phyloP scores from a whole-genome alignment of 2,329 filamentous ascomycete species.

The Microascus cirrosus region DNA sequence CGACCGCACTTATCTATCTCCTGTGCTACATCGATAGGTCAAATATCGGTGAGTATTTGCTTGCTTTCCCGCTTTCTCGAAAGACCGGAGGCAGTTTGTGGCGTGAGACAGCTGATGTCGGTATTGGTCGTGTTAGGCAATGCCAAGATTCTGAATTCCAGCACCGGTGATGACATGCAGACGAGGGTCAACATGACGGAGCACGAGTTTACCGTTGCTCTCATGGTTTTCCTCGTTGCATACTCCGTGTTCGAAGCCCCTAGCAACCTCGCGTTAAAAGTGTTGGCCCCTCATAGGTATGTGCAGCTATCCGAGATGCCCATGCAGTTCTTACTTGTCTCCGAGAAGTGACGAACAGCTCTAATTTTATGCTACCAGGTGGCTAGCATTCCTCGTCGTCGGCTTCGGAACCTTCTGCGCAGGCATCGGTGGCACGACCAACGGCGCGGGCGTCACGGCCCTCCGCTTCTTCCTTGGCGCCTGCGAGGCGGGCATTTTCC shows the following conservation, averaged over 20 bases:
- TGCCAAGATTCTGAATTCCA: constrained; percentile 24
- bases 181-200: constrained; percentile 17
- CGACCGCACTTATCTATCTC: constrained; percentile 45
- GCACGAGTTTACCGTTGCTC: constrained; percentile 20
- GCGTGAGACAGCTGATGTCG: neutral
- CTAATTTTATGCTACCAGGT: constrained; percentile 30
- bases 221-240: constrained; percentile 22
- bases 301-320: neutral
- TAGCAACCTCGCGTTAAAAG: constrained; percentile 12
- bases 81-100: neutral
- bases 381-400: constrained; percentile 39
- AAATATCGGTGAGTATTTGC: constrained; percentile 31
- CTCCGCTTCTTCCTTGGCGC: constrained; percentile 37
- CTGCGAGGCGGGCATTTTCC: constrained; percentile 47
- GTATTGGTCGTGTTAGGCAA: constrained; percentile 17
- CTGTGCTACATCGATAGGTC: constrained; percentile 55
- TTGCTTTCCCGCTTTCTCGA: too few species aligned
- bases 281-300: constrained; percentile 7
- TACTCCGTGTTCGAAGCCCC: constrained; percentile 14
- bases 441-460: constrained; percentile 12
- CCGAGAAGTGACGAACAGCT: constrained; percentile 31
- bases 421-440: constrained; percentile 21
- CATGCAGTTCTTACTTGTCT: neutral
- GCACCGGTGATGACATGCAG: constrained; percentile 21
- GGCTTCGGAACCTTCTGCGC: constrained; percentile 30